These are phyloP conservation scores for Parmales sp. DNA, from an alignment of 108 stramenopile species.

Conservation along the genomic window DNA sequence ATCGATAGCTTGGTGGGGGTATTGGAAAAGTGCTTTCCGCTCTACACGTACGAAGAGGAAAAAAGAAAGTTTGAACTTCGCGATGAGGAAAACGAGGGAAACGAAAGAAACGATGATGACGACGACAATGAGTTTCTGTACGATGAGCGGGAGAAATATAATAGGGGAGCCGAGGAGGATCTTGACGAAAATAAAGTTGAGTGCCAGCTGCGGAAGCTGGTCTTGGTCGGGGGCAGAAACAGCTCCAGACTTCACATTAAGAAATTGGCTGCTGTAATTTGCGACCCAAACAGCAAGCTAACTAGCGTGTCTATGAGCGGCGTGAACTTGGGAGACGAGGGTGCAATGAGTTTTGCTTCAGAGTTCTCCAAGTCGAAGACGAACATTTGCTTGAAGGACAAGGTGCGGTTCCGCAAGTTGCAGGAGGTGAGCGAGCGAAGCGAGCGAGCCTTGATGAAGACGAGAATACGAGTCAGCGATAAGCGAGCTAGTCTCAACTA, in stretches of 20 bases:
- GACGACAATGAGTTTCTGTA: not conserved
- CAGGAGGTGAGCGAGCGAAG: not conserved
- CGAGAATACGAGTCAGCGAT: not conserved
- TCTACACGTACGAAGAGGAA: too few species aligned
- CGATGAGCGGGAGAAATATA: not conserved
- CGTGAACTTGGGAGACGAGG: not conserved
- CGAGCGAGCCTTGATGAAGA: not conserved
- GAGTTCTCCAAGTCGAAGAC: too few species aligned
- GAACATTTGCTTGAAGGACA: not conserved
- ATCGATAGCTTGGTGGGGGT: too few species aligned
- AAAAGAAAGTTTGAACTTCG: not conserved
- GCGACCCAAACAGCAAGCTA: not conserved
- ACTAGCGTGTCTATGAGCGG: not conserved
- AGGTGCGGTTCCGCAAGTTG: not conserved
- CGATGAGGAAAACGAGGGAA: not conserved
- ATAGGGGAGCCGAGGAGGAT: not conserved
- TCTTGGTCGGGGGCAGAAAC: not conserved
- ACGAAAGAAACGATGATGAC: not conserved
- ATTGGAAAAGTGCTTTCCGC: too few species aligned
- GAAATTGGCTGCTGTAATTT: not conserved
- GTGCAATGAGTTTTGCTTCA: not conserved
- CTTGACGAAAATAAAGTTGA: not conserved
- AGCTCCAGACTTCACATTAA: not conserved
- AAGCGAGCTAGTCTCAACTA: not conserved
- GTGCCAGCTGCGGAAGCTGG: not conserved